Conservation (phyloP, 2,329 filamentous ascomycete genomes). For the Colletotrichum sojae region DNA sequence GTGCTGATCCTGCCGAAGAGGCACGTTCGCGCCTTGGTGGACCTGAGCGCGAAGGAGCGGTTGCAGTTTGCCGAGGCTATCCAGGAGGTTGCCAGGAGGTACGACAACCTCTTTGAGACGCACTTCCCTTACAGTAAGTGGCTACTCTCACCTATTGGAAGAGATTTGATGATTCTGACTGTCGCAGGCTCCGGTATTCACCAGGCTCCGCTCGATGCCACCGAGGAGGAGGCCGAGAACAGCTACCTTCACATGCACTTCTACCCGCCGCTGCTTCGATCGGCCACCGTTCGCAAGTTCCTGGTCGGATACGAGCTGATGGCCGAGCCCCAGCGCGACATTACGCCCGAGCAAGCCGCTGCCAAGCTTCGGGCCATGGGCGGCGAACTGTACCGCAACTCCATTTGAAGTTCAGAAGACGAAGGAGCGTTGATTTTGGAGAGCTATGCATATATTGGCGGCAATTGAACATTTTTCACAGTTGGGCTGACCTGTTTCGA, state of each 20-base stretch:
- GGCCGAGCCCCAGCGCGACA: conserved; percentile 97
- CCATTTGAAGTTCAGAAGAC: conserved; percentile 50
- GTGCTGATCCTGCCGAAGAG: conserved; percentile 88
- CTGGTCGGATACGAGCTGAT: conserved; percentile 96
- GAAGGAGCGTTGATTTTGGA: neutral
- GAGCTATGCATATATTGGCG: neutral
- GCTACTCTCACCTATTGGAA: neutral
- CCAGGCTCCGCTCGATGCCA: conserved; percentile 90
- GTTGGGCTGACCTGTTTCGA: too few relatives aligned
- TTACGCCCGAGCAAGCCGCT: conserved; percentile 96
- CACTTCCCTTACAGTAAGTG: conserved; percentile 91
- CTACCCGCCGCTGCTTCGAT: conserved; percentile 92
- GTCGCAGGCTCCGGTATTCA: conserved; percentile 87
- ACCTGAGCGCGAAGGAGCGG: conserved; percentile 81
- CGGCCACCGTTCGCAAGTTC: conserved; percentile 95
- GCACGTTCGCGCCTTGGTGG: conserved; percentile 87
- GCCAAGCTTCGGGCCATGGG: conserved; percentile 81
- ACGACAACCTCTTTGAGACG: conserved; percentile 97
- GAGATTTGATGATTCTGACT: conserved; percentile 41
- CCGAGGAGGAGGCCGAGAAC: conserved; percentile 85
- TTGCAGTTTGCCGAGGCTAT: conserved; percentile 84
- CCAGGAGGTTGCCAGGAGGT: conserved; percentile 88
- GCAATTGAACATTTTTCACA: neutral
- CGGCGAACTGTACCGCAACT: conserved; percentile 87
- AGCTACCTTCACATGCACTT: conserved; percentile 98